These are phyloP conservation scores for Metschnikowia gelsemii DNA, from an alignment of 805 yeast species.

Conservation along the genomic window DNA sequence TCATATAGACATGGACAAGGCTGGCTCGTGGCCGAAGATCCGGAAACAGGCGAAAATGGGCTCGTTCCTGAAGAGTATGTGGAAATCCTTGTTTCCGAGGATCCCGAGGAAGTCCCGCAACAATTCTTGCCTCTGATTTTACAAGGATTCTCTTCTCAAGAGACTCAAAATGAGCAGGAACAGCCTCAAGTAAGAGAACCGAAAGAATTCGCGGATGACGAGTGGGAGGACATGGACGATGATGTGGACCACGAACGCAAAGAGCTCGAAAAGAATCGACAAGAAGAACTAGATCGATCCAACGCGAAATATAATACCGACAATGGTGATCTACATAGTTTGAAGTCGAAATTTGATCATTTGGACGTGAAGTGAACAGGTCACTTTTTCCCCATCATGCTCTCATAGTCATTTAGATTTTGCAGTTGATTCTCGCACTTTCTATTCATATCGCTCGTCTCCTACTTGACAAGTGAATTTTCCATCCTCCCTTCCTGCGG, in stretches of 20 bases:
- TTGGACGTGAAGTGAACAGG: conserved; percentile 1
- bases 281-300: too few species aligned
- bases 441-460: background rate
- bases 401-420: background rate
- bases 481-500: background rate
- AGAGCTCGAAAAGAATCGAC: too few species aligned
- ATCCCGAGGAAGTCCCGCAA: conserved; percentile 38
- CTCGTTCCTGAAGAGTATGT: conserved; percentile 95
- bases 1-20: conserved; percentile 96
- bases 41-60: conserved; percentile 76
- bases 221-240: conserved; percentile 32
- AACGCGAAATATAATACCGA: background rate
- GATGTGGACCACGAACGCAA: conserved; percentile 12
- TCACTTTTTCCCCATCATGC: background rate
- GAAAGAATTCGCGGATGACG: conserved; percentile 21
- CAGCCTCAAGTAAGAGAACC: background rate
- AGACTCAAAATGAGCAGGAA: background rate
- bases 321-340: background rate
- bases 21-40: conserved; percentile 92
- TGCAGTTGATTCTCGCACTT: background rate
- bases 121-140: conserved; percentile 46
- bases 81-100: conserved; percentile 42
- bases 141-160: conserved; percentile 17
- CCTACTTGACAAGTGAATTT: background rate
- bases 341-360: conserved; percentile 1